Conservation (phyloP, 495 filamentous ascomycete species). For the Eremomyces bilateralis region DNA sequence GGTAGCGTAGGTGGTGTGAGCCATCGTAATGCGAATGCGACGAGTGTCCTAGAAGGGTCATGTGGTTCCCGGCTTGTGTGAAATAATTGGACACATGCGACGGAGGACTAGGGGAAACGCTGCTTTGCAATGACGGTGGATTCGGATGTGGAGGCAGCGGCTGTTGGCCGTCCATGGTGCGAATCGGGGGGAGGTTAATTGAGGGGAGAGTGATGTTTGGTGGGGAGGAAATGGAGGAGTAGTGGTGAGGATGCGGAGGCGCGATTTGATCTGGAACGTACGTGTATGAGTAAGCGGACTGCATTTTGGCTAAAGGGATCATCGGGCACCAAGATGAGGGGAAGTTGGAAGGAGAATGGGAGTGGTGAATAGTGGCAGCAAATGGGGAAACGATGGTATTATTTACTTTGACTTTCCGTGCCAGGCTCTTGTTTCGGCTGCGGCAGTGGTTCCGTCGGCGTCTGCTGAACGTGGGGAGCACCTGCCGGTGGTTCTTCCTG, state of each 20-base stretch:
- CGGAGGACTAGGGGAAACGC: constrained; percentile 15
- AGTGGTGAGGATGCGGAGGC: constrained; percentile 25
- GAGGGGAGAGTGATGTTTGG: constrained; percentile 26
- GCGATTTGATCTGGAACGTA: constrained; percentile 25
- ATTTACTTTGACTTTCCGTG: too few relatives aligned
- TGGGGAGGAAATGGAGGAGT: constrained; percentile 24
- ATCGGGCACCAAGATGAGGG: too few relatives aligned
- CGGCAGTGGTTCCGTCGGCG: too few relatives aligned
- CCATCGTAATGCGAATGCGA: constrained; percentile 20
- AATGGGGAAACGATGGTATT: too few relatives aligned
- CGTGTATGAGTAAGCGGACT: constrained; percentile 32
- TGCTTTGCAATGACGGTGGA: constrained; percentile 17
- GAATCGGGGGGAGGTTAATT: constrained; percentile 45
- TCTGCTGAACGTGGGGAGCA: too few relatives aligned
- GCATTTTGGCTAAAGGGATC: constrained; percentile 31
- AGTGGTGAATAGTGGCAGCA: too few relatives aligned
- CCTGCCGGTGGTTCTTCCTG: too few relatives aligned
- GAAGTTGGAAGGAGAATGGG: too few relatives aligned
- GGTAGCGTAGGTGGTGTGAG: constrained; percentile 34
- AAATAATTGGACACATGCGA: constrained; percentile 17
- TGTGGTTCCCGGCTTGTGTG: constrained; percentile 19
- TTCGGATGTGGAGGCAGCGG: constrained; percentile 15
- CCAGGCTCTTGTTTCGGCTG: too few relatives aligned
- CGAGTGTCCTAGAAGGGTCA: too few relatives aligned
- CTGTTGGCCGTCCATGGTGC: constrained; percentile 20